These are phyloP conservation scores for Chaetomiaceae sp. DNA, from an alignment of 2,329 filamentous ascomycete genomes.

Conservation along the genomic window DNA sequence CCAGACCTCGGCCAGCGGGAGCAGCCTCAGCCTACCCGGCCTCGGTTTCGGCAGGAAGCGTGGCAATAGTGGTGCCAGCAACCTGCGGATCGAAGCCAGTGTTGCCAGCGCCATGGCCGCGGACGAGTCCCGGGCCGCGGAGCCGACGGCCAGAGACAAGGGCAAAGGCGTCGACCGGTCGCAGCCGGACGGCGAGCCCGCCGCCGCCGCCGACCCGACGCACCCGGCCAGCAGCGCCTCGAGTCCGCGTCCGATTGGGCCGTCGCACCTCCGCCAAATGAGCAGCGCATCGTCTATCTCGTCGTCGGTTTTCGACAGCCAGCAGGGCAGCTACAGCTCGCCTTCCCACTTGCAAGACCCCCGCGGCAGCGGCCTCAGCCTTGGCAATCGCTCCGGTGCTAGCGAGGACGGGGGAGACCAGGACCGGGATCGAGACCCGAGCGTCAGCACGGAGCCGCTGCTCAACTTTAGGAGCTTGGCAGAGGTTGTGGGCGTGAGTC, in stretches of 20 bases:
- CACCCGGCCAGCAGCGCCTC: constrained; percentile 26
- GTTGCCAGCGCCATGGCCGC: constrained; percentile 39
- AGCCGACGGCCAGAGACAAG: constrained; percentile 43
- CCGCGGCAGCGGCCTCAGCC: constrained; percentile 48
- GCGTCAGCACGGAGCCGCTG: constrained; percentile 62
- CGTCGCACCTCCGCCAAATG: constrained; percentile 72
- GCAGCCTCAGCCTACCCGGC: constrained; percentile 56
- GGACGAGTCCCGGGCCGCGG: constrained; percentile 32
- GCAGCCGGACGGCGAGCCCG: constrained; percentile 22
- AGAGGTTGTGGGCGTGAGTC: constrained; percentile 67
- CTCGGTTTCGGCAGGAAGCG: constrained; percentile 53
- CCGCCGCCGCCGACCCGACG: constrained; percentile 22
- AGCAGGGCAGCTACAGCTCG: constrained; percentile 44
- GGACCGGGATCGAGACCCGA: constrained; percentile 42
- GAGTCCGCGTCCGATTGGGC: constrained; percentile 44
- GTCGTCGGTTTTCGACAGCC: constrained; percentile 68
- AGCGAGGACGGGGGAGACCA: constrained; percentile 39
- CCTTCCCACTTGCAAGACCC: constrained; percentile 39
- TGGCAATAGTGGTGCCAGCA: constrained; percentile 55
- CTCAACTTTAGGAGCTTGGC: constrained; percentile 89
- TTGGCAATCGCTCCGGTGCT: constrained; percentile 40
- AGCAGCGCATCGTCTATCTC: constrained; percentile 81
- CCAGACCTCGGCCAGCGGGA: constrained; percentile 51
- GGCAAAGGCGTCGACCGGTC: constrained; percentile 63
- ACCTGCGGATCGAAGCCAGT: constrained; percentile 51